Conservation (phyloP, 305 asterid genomes). For the Solanum hybrid region DNA sequence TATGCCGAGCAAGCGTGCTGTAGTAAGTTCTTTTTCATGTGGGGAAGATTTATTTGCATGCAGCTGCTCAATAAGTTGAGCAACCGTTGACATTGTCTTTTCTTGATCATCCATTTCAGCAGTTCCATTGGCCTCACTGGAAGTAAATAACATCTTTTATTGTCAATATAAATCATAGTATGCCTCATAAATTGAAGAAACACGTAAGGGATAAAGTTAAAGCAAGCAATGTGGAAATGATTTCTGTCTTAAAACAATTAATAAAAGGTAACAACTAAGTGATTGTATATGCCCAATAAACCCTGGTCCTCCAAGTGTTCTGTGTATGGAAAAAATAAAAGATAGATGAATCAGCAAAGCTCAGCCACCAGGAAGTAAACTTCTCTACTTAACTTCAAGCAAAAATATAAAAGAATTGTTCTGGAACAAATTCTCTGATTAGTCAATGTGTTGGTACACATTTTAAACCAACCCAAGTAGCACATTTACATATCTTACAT, state of each 20-base stretch:
- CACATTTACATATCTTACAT: neutral
- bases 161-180: neutral
- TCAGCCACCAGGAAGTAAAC: neutral
- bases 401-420: neutral
- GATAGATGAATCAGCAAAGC: neutral
- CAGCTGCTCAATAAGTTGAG: constrained; percentile 70
- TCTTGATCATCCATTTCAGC: constrained; percentile 64
- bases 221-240: neutral
- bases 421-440: neutral
- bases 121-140: constrained; percentile 67
- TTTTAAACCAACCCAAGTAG: neutral
- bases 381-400: neutral
- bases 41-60: constrained; percentile 58
- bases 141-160: neutral
- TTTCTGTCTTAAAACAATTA: neutral
- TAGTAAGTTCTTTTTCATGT: constrained; percentile 69
- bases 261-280: neutral
- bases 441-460: neutral
- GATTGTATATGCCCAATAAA: neutral
- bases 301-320: neutral
- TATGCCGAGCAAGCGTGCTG: constrained; percentile 74
- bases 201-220: neutral
- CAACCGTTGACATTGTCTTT: constrained; percentile 52
- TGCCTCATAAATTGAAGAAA: neutral
- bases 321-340: neutral